Evolutionary conservation across 176 grass and related monocot genomes (phyloP), one percentile per base, ranked within the genome.

Genomic region (Oryza punctata): DNA sequence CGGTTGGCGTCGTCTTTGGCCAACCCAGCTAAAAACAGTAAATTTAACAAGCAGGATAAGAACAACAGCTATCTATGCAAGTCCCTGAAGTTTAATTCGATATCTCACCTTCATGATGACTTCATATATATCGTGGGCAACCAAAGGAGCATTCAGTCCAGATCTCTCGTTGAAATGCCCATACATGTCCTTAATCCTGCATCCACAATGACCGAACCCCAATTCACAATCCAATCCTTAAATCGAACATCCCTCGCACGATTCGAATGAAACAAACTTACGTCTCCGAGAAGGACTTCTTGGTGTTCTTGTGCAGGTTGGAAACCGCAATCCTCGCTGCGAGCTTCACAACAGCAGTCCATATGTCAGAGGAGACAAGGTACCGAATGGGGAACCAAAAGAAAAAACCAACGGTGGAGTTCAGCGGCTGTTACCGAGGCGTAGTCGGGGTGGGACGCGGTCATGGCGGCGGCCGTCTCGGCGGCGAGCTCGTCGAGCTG

Each of bases 401-500:
- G 5, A 33, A 0, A 33, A 9, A 13, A 12, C 9, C 71, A 12
- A 2, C 46, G 9, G 50, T 24, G 27, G 15, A 0, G 3, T 23
- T 12, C 21, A 2, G 45, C 6, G 61, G 16, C 43, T 7, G 5
- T 67, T 63, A 98, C 93, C 79, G 89, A 93, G 9, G 96, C 96
- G 65, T 98, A 98, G 69, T 98, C 96, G 0, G 96, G 96, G 83
- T 98, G 96, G 10, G 87, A 95, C 0, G 93, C 91, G 3, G 93
- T 98, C 91, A 98, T 66, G 60, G 96, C 93, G 0, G 96, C 96
- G 10, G 93, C 91, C 7, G 96, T 98, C 91, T 98, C 93, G 2
- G 96, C 93, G 13, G 96, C 96, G 72, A 98, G 93, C 82, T 98
- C 96, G 23, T 98, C 96, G 77, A 98, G 96, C 87, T 92, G 96